Evolutionary conservation across 1,284 basidiomycete species (phyloP).

Genomic region (Inonotus hispidus): DNA sequence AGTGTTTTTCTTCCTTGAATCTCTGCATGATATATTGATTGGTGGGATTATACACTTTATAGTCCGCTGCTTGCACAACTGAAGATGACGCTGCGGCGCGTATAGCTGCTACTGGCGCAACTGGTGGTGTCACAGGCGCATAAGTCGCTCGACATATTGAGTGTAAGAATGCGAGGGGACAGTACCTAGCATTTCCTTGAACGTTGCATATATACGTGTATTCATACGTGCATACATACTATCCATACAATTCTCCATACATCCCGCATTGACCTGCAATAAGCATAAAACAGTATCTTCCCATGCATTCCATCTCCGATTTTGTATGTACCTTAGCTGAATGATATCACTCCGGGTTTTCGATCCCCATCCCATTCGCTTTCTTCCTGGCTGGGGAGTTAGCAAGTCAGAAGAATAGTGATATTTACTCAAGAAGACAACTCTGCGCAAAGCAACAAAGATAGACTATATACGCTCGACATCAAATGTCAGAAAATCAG

Average conservation of each 20-base stretch:
- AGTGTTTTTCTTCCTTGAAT: background rate
- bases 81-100: constrained; percentile 44
- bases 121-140: constrained; percentile 31
- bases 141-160: background rate
- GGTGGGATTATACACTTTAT: background rate
- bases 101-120: constrained; percentile 47
- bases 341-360: background rate
- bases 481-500: too few species aligned
- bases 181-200: background rate
- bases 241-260: background rate
- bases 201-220: too few species aligned
- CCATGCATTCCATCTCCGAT: background rate
- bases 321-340: background rate
- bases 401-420: too few species aligned
- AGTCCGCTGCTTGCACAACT: constrained; percentile 49
- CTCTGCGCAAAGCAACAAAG: background rate
- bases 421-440: background rate
- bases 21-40: too few species aligned
- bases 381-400: too few species aligned
- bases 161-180: background rate
- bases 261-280: background rate
- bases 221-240: too few species aligned
- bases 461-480: background rate
- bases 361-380: too few species aligned
- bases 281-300: background rate